These are phyloP conservation scores for Suillus cothurnatus DNA, from an alignment of 768 basidiomycete species.

Conservation along the genomic window DNA sequence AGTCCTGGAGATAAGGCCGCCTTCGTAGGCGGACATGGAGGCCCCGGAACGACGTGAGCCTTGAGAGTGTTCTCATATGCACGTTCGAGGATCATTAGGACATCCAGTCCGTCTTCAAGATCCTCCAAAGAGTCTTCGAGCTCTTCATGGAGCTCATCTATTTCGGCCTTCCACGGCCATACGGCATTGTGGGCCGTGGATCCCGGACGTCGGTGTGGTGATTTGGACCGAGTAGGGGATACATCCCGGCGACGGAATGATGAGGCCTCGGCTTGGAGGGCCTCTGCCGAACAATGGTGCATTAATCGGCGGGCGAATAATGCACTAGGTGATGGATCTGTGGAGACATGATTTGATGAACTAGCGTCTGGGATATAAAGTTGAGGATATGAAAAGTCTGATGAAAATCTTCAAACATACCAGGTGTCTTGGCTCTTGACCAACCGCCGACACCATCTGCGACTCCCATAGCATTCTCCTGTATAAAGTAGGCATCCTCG, in stretches of 20 bases:
- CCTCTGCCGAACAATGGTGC: constrained; percentile 78
- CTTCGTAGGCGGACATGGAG: constrained; percentile 16
- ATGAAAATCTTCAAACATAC: constrained; percentile 26
- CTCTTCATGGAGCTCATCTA: constrained; percentile 47
- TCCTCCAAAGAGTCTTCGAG: constrained; percentile 55
- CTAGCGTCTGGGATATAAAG: constrained; percentile 17
- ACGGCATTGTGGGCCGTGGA: constrained; percentile 26
- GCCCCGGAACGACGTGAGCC: constrained; percentile 52
- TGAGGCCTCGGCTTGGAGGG: constrained; percentile 18
- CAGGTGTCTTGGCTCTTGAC: constrained; percentile 48
- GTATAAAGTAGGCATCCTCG: constrained; percentile 88
- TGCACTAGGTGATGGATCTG: constrained; percentile 47
- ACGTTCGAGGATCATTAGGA: constrained; percentile 67
- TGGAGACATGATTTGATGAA: constrained; percentile 35
- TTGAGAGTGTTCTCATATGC: constrained; percentile 69
- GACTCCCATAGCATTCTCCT: constrained; percentile 87
- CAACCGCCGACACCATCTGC: constrained; percentile 97
- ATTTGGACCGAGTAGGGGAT: constrained; percentile 45
- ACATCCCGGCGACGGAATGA: constrained; percentile 20
- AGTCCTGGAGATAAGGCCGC: constrained; percentile 17
- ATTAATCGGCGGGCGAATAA: constrained; percentile 80
- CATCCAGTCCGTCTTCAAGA: constrained; percentile 68
- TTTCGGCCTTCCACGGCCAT: constrained; percentile 33
- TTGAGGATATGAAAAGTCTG: neutral
- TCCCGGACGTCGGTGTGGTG: constrained; percentile 41